A percentile compares a stretch with the other conserved stretches of the same genome.
phyloP scores from a whole-genome alignment of 441 rosid species.

The Kokia cookei region DNA sequence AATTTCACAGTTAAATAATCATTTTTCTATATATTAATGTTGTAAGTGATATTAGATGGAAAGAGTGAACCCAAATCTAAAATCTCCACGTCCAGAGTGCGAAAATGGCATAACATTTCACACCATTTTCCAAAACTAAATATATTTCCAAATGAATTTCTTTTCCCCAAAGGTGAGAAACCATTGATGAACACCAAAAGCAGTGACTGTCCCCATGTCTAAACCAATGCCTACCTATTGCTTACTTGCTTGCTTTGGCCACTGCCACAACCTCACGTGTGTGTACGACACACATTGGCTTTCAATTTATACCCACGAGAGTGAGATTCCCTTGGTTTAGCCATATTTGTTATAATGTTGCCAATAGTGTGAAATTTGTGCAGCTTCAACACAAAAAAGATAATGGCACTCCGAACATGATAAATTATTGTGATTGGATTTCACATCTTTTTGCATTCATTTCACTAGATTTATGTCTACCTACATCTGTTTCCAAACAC shows the following conservation, averaged over 20 bases:
- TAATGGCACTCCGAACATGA: neutral
- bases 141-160: neutral
- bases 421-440: neutral
- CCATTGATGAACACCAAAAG: neutral
- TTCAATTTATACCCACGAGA: conserved; percentile 21
- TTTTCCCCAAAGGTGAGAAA: neutral
- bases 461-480: neutral
- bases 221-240: neutral
- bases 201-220: neutral
- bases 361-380: neutral
- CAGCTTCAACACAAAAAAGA: neutral
- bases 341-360: conserved; percentile 14
- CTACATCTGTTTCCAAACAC: neutral
- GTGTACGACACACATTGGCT: neutral
- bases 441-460: conserved; percentile 3
- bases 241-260: neutral
- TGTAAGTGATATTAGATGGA: too few species aligned
- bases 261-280: neutral
- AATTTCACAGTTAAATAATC: too few species aligned
- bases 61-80: neutral
- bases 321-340: conserved; percentile 34
- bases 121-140: neutral
- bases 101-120: neutral
- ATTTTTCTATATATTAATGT: too few species aligned
- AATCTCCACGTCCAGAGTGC: neutral